Evolutionary conservation across 805 yeast species (phyloP).

Genomic region (Saccharomycopsis selenospora): DNA sequence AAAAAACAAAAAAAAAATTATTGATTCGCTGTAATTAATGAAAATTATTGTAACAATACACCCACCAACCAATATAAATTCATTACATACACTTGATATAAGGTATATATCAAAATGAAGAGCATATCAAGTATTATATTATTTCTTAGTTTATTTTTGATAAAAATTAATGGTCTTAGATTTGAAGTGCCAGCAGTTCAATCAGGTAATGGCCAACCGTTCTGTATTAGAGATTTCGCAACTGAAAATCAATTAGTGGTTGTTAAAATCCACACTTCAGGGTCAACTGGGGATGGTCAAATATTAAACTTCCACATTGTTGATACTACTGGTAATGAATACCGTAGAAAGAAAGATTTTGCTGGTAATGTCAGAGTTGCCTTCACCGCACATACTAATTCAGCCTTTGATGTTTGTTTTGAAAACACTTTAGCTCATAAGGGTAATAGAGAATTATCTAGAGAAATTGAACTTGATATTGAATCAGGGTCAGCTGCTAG

Average conservation of each 20-base stretch:
- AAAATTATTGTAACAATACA: too few relatives aligned
- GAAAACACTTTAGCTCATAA: constrained; percentile 46
- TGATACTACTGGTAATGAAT: constrained; percentile 81
- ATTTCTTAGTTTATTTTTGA: constrained; percentile 2
- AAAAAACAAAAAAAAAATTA: too few relatives aligned
- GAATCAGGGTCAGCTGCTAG: constrained; percentile 96
- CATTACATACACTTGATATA: too few relatives aligned
- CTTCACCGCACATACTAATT: constrained; percentile 74
- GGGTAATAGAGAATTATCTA: constrained; percentile 40
- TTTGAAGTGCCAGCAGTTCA: constrained; percentile 18
- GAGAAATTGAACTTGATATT: constrained; percentile 83
- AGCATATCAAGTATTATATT: background rate
- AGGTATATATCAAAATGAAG: background rate
- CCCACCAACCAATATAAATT: too few relatives aligned
- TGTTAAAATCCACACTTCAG: constrained; percentile 68
- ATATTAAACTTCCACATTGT: constrained; percentile 55
- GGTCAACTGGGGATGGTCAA: constrained; percentile 84
- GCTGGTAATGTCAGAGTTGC: constrained; percentile 68
- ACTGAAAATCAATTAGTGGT: constrained; percentile 81
- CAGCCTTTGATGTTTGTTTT: constrained; percentile 89
- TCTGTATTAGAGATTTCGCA: constrained; percentile 90
- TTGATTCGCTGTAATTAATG: too few relatives aligned
- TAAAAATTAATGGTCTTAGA: constrained; percentile 14
- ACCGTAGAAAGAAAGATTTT: constrained; percentile 68
- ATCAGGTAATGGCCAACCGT: constrained; percentile 33